Conservation (phyloP, 2,329 filamentous ascomycete genomes). For the Magnaporthiopsis poae region DNA sequence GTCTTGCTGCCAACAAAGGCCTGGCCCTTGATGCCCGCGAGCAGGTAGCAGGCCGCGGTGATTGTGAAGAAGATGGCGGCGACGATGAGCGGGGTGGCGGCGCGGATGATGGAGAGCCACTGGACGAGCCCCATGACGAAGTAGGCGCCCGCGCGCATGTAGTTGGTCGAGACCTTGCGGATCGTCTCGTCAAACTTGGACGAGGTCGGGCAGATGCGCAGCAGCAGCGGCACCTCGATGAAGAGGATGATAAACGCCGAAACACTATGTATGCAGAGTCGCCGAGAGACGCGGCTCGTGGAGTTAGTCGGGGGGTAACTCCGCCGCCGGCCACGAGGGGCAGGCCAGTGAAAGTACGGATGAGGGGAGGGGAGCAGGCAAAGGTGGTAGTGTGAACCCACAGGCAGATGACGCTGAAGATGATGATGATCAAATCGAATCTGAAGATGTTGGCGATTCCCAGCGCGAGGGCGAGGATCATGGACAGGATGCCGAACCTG, state of each 20-base stretch:
- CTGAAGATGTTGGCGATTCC: slow-evolving; percentile 60
- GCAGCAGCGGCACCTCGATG: slow-evolving; percentile 82
- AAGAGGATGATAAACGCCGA: slow-evolving; percentile 69
- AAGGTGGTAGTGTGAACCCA: slow-evolving; percentile 25
- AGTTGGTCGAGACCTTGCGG: slow-evolving; percentile 88
- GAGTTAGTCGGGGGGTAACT: not conserved
- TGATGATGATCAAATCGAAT: slow-evolving; percentile 36
- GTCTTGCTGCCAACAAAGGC: slow-evolving; percentile 91
- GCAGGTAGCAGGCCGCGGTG: slow-evolving; percentile 68
- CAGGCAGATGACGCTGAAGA: slow-evolving; percentile 45
- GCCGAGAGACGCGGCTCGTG: not conserved
- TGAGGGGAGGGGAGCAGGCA: not conserved
- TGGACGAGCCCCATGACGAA: slow-evolving; percentile 68
- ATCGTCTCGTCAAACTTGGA: slow-evolving; percentile 79
- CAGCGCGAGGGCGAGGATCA: slow-evolving; percentile 60
- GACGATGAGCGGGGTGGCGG: slow-evolving; percentile 67
- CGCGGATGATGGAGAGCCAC: slow-evolving; percentile 65
- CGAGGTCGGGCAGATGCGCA: slow-evolving; percentile 95
- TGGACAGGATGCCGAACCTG: slow-evolving; percentile 61
- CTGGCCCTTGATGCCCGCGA: slow-evolving; percentile 73
- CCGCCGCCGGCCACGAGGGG: no score
- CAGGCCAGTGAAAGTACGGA: no score
- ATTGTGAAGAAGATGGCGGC: slow-evolving; percentile 72
- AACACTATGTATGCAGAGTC: slow-evolving; percentile 34
- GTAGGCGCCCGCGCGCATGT: slow-evolving; percentile 88